A percentile compares a stretch with the other conserved stretches of the same genome.
Conservation (phyloP, 495 filamentous ascomycete species). For the Aspergillus nidulans region DNA sequence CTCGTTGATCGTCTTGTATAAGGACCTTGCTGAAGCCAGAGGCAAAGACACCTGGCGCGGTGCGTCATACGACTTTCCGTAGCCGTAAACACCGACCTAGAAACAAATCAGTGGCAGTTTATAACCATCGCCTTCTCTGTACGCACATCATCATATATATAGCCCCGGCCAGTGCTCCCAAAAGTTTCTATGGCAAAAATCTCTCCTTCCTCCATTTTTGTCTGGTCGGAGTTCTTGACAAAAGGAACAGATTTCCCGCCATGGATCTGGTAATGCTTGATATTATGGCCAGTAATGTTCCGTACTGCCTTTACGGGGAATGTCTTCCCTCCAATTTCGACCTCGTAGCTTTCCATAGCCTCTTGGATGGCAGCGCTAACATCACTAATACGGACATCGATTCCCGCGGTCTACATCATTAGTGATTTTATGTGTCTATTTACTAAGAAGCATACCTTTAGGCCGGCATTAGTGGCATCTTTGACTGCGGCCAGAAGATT, state of each 20-base stretch:
- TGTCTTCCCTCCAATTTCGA: constrained; percentile 52
- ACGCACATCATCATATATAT: constrained; percentile 39
- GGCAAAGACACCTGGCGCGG: constrained; percentile 41
- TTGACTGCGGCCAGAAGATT: constrained; percentile 56
- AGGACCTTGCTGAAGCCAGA: constrained; percentile 52
- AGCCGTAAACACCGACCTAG: constrained; percentile 39
- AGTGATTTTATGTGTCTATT: neutral
- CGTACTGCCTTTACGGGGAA: constrained; percentile 57
- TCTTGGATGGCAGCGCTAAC: constrained; percentile 62
- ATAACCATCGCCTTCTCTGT: neutral
- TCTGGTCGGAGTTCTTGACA: constrained; percentile 52
- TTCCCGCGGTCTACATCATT: constrained; percentile 48
- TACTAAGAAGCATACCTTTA: constrained; percentile 34
- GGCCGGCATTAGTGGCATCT: constrained; percentile 60
- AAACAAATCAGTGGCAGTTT: neutral
- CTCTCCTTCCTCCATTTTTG: constrained; percentile 65
- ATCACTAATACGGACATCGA: constrained; percentile 58
- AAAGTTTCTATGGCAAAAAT: constrained; percentile 65
- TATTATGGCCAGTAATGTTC: constrained; percentile 56
- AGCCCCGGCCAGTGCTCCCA: constrained; percentile 55
- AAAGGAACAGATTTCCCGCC: constrained; percentile 60
- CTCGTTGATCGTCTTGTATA: constrained; percentile 57
- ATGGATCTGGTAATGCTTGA: constrained; percentile 56
- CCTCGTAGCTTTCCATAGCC: constrained; percentile 64
- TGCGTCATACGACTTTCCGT: constrained; percentile 49